Base-by-base conservation (phyloP, 345 rosid genomes). In the Populus euphratica region DNA sequence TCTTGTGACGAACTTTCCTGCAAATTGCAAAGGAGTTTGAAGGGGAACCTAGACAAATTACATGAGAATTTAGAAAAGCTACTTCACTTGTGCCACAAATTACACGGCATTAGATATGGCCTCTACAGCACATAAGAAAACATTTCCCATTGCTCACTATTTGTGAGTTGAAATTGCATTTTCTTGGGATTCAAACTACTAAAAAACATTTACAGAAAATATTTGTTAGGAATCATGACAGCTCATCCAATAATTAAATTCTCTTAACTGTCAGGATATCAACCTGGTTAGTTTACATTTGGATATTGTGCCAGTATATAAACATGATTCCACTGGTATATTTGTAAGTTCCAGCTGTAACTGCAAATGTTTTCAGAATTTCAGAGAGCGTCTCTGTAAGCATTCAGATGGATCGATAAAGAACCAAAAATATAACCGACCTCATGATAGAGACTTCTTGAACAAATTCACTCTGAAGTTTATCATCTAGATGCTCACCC, bases 1-100 rank as follows among this genome's bases (percentile, higher is more conserved):
- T 89, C 76, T 75, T 88, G 84, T 89, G 95, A 72, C 80, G 85
- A 68, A 91, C 81, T 81, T 85, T 89, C 93, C 91, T 91, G 85
- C 67, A 73, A 78, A 69, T 63, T 31, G 31, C 52, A 33, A 59
- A 33, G 39, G 17, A 39, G n/a, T 66, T 20, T 72, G 2, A 35
- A 66, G 52, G 63, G 27, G 25, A 68, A 70, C 14, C 44, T 29
- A 70, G 47, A 49, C 73, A 49, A 43, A 68, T 69, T 21, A 69
- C 61, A 49, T 49, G 62, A 29, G 62, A 49, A 70, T 16, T 16
- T 27, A 4, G 7, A n/a, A 36, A 35, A 23, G 29, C 50, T 68
- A n/a, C 71, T 68, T 68, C 50, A n/a, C 29, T 39, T 68, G 70
- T 36, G 38, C 25, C 43, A 36, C 11, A 9, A 10, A 3, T 12